Conservation (phyloP, 2,329 filamentous ascomycete genomes). For the Escovopsis sp. region DNA sequence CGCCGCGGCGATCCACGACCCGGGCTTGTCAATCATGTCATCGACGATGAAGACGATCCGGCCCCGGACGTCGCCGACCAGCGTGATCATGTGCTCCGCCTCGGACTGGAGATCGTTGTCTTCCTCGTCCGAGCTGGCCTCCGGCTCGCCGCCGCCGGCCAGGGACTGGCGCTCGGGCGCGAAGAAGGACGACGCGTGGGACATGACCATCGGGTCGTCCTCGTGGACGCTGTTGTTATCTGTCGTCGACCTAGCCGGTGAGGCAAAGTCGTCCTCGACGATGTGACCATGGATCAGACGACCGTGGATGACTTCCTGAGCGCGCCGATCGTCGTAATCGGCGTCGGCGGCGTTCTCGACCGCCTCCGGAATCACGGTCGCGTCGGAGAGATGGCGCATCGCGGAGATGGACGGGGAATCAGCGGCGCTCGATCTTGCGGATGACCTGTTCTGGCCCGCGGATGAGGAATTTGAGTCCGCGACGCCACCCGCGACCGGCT, state of each 20-base stretch:
- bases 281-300: slow-evolving; percentile 88
- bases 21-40: slow-evolving; percentile 97
- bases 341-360: slow-evolving; percentile 17
- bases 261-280: slow-evolving; percentile 84
- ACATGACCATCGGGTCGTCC: slow-evolving; percentile 72
- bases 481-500: slow-evolving; percentile 15
- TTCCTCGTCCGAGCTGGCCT: slow-evolving; percentile 77
- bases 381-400: no score
- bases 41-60: slow-evolving; percentile 89
- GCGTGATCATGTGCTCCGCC: slow-evolving; percentile 85
- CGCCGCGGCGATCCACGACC: slow-evolving; percentile 92
- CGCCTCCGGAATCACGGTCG: no score
- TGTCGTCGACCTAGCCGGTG: slow-evolving; percentile 56
- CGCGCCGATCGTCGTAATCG: slow-evolving; percentile 65
- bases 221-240: slow-evolving; percentile 49
- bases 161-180: slow-evolving; percentile 52
- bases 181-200: slow-evolving; percentile 68
- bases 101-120: slow-evolving; percentile 73
- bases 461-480: slow-evolving; percentile 32
- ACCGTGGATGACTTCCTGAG: slow-evolving; percentile 79
- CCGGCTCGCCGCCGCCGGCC: slow-evolving; percentile 72
- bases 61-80: slow-evolving; percentile 88
- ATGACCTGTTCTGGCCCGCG: slow-evolving; percentile 15
- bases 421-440: slow-evolving; percentile 1
- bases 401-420: not conserved